phyloP scores from a whole-genome alignment of 1,284 basidiomycete genomes.

The Fomitiporia mediterranea region DNA sequence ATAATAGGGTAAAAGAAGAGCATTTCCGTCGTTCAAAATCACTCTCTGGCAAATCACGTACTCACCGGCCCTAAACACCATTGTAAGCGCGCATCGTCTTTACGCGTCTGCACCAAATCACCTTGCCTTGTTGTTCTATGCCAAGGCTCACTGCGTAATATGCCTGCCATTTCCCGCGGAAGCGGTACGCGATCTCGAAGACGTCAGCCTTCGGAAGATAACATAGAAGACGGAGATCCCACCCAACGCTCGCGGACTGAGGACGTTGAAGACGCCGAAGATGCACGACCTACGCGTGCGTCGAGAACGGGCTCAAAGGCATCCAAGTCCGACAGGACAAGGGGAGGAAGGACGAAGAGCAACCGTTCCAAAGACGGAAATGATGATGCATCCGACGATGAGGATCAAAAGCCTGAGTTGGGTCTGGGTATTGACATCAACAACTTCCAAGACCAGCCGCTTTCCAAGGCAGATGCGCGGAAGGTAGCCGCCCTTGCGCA shows the following conservation, averaged over 20 bases:
- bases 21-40: too few species aligned
- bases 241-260: conserved; percentile 14
- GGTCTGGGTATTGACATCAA: conserved; percentile 7
- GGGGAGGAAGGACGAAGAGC: neutral
- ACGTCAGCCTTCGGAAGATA: conserved; percentile 9
- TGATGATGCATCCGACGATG: neutral
- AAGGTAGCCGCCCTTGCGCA: conserved; percentile 1
- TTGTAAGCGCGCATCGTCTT: neutral
- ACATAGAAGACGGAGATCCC: conserved; percentile 16
- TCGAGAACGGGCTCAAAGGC: neutral
- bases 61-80: neutral
- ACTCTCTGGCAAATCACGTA: neutral
- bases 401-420: neutral
- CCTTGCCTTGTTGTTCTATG: neutral
- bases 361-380: neutral
- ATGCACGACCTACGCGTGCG: neutral
- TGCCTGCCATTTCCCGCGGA: conserved; percentile 10
- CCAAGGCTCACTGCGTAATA: neutral
- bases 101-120: neutral
- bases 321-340: neutral
- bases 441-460: conserved; percentile 18
- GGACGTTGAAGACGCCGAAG: conserved; percentile 13
- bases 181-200: conserved; percentile 2
- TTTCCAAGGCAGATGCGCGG: conserved; percentile 3
- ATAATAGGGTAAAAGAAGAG: neutral